Percentiles rank a stretch among this genome's conserved stretches.
Conservation (phyloP, 164 flowering plant genomes). For the Protea cynaroides region DNA sequence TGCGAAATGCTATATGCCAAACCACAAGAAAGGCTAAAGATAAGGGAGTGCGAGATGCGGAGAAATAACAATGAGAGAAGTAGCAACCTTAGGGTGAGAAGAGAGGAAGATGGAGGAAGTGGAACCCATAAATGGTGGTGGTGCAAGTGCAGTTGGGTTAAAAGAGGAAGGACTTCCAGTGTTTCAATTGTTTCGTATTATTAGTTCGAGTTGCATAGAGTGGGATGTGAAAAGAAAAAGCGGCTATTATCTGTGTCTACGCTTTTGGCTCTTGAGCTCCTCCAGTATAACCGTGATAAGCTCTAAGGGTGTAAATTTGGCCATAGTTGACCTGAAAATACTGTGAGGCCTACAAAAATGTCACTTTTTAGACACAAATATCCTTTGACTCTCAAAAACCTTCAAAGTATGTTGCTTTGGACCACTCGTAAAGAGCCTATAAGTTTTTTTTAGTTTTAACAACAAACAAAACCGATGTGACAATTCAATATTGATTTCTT, state of each 20-base stretch:
- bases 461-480: too few species aligned
- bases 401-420: too few species aligned
- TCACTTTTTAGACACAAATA: too few species aligned
- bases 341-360: too few species aligned
- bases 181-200: too few species aligned
- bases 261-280: background rate
- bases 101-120: slow-evolving; percentile 12
- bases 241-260: background rate
- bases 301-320: too few species aligned
- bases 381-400: too few species aligned
- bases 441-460: too few species aligned
- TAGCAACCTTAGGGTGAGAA: slow-evolving; percentile 10
- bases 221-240: background rate
- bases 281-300: too few species aligned
- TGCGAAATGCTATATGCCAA: slow-evolving; percentile 7
- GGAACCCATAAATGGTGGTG: slow-evolving; percentile 11
- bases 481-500: too few species aligned
- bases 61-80: background rate
- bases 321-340: too few species aligned
- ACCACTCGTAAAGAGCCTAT: too few species aligned
- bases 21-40: background rate
- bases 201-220: background rate
- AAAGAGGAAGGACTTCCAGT: background rate
- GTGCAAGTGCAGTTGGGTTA: background rate
- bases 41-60: background rate